Conservation (phyloP, 352 stramenopile genomes). For the Phytophthora tentaculata region DNA sequence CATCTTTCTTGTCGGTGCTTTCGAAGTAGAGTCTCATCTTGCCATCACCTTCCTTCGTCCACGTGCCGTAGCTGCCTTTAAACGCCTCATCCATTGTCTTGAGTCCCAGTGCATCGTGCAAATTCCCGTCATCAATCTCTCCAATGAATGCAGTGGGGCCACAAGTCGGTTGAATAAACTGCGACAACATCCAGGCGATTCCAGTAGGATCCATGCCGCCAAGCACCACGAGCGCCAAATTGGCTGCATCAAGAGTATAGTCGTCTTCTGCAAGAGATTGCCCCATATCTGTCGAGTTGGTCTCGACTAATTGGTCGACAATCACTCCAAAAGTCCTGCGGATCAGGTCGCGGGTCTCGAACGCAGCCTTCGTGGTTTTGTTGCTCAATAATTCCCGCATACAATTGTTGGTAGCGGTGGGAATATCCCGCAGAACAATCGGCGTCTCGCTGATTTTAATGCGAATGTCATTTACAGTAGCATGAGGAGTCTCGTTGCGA, state of each 20-base stretch:
- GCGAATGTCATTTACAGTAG: conserved; percentile 32
- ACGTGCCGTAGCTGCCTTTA: conserved; percentile 40
- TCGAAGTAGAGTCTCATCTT: conserved; percentile 35
- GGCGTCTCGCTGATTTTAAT: conserved; percentile 32
- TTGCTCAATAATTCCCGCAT: conserved; percentile 31
- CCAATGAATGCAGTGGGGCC: conserved; percentile 33
- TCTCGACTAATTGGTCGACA: conserved; percentile 36
- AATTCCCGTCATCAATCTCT: conserved; percentile 43
- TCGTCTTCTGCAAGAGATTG: conserved; percentile 24
- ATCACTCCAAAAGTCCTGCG: conserved; percentile 36
- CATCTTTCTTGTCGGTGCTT: conserved; percentile 31
- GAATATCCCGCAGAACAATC: conserved; percentile 35
- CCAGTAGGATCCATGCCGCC: conserved; percentile 46
- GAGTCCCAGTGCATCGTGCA: conserved; percentile 39
- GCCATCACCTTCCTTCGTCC: conserved; percentile 42
- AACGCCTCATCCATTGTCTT: conserved; percentile 40
- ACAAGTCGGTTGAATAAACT: conserved; percentile 51
- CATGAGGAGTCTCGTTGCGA: conserved; percentile 19
- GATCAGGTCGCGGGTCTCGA: conserved; percentile 38
- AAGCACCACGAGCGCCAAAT: conserved; percentile 43
- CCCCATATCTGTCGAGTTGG: conserved; percentile 22
- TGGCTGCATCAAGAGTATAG: conserved; percentile 38
- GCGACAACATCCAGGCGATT: conserved; percentile 42
- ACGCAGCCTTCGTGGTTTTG: conserved; percentile 28
- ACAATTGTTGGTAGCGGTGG: conserved; percentile 40